Percentiles rank a stretch among this genome's conserved stretches.
These are phyloP conservation scores for Daldinia sp. DNA, from an alignment of 2,329 filamentous ascomycete species.

Conservation along the genomic window DNA sequence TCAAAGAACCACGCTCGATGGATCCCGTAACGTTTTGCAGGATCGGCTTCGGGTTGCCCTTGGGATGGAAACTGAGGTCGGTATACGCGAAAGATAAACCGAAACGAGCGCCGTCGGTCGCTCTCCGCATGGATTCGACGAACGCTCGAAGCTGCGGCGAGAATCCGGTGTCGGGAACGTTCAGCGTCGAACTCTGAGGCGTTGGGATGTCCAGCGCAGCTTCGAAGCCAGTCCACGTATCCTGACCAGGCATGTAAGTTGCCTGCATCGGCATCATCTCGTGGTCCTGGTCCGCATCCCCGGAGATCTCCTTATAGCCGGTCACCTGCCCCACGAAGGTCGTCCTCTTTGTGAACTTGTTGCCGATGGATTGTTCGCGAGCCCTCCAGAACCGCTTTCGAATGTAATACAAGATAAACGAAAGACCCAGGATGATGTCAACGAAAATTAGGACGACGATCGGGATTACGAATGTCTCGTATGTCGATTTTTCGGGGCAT, in stretches of 20 bases:
- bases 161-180: constrained; percentile 51
- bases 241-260: constrained; percentile 48
- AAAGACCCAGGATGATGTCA: constrained; percentile 57
- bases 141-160: constrained; percentile 61
- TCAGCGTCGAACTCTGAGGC: constrained; percentile 43
- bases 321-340: constrained; percentile 49
- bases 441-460: constrained; percentile 57
- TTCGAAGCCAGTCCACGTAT: constrained; percentile 54
- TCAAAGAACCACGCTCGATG: constrained; percentile 66
- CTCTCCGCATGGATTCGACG: constrained; percentile 64
- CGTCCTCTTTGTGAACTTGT: constrained; percentile 47
- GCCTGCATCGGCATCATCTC: constrained; percentile 54
- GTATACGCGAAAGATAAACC: constrained; percentile 67
- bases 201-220: constrained; percentile 53
- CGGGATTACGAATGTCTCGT: constrained; percentile 59
- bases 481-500: constrained; percentile 60
- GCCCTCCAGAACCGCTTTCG: constrained; percentile 53
- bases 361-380: constrained; percentile 47
- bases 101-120: constrained; percentile 63
- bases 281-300: constrained; percentile 53
- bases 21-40: constrained; percentile 66
- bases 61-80: constrained; percentile 62
- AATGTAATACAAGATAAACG: constrained; percentile 53
- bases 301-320: constrained; percentile 53
- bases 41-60: constrained; percentile 59